Evolutionary conservation across 2,329 filamentous ascomycete species (phyloP).

Genomic region (Monosporascus sp.): DNA sequence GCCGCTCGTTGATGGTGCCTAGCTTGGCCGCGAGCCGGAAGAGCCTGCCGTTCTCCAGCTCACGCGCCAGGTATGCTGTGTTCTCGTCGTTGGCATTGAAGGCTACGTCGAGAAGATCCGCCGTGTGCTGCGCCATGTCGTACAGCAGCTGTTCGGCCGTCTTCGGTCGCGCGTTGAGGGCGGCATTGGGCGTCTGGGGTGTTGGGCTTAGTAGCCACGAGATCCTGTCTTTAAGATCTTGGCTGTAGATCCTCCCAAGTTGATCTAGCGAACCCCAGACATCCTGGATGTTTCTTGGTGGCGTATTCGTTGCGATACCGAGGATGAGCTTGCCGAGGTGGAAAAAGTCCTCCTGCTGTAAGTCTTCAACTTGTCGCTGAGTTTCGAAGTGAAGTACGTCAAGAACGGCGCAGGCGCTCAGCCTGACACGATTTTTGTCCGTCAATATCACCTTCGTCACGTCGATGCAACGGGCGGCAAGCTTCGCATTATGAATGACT

Average conservation of each 20-base stretch:
- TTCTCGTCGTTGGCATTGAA: slow-evolving; percentile 77
- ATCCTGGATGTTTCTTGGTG: slow-evolving; percentile 50
- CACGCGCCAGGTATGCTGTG: slow-evolving; percentile 65
- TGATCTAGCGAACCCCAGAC: slow-evolving; percentile 68
- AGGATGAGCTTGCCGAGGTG: slow-evolving; percentile 81
- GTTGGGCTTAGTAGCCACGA: slow-evolving; percentile 73
- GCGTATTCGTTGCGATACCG: slow-evolving; percentile 69
- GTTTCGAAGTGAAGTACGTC: slow-evolving; percentile 83
- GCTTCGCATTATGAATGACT: slow-evolving; percentile 71
- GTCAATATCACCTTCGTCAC: slow-evolving; percentile 86
- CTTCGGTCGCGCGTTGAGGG: slow-evolving; percentile 41
- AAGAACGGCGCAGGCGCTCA: slow-evolving; percentile 83
- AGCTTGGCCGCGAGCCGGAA: slow-evolving; percentile 78
- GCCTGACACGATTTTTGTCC: slow-evolving; percentile 80
- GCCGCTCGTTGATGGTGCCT: slow-evolving; percentile 82
- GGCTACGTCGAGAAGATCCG: slow-evolving; percentile 68
- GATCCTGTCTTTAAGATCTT: slow-evolving; percentile 72
- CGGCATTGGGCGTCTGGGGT: slow-evolving; percentile 33
- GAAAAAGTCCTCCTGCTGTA: slow-evolving; percentile 82
- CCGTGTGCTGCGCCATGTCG: slow-evolving; percentile 72
- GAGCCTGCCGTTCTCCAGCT: slow-evolving; percentile 85
- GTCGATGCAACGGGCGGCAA: slow-evolving; percentile 83
- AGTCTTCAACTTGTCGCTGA: slow-evolving; percentile 61
- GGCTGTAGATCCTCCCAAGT: slow-evolving; percentile 69
- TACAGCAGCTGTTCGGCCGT: slow-evolving; percentile 74